These are phyloP conservation scores for Chrysoporthe puriensis DNA, from an alignment of 2,329 filamentous ascomycete genomes.

Conservation along the genomic window DNA sequence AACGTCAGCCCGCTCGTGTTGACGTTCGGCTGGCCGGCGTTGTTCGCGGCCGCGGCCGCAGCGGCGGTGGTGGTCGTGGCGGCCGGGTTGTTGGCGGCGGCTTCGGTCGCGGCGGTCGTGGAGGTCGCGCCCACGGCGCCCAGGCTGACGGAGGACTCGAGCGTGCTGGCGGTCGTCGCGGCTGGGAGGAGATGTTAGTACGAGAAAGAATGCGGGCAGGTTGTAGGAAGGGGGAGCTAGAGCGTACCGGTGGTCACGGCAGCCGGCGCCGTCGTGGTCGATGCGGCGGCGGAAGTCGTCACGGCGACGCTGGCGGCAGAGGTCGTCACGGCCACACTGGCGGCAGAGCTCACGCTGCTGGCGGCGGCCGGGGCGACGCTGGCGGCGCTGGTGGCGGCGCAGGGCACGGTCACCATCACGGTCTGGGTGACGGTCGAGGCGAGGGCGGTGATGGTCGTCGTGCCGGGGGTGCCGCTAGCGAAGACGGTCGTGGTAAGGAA, in stretches of 20 bases:
- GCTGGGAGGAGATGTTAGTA: conserved; percentile 5
- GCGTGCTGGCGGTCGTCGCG: conserved; percentile 25
- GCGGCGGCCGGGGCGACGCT: conserved; percentile 23
- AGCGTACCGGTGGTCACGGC: conserved; percentile 10
- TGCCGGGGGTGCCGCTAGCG: conserved; percentile 35
- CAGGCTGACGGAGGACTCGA: conserved; percentile 36
- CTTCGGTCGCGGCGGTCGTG: conserved; percentile 29
- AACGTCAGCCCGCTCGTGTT: conserved; percentile 47
- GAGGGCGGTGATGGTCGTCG: conserved; percentile 44
- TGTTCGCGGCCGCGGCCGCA: conserved; percentile 30
- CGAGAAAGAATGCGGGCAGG: background rate
- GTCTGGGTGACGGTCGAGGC: conserved; percentile 37
- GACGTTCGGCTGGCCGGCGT: conserved; percentile 37
- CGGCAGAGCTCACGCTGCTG: conserved; percentile 25
- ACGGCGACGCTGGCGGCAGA: conserved; percentile 29
- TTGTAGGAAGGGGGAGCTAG: too few species aligned
- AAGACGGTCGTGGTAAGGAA: conserved; percentile 44
- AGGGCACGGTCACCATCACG: conserved; percentile 32
- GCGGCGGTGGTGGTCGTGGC: conserved; percentile 23
- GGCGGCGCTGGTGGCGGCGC: conserved; percentile 27
- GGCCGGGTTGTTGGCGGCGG: conserved; percentile 32
- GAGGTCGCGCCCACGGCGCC: conserved; percentile 31
- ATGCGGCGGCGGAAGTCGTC: conserved; percentile 12
- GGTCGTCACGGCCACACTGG: conserved; percentile 31
- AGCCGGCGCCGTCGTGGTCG: conserved; percentile 21